Evolutionary conservation across 2,329 filamentous ascomycete species (phyloP).

Genomic region (Proliferodiscus dingleyae): DNA sequence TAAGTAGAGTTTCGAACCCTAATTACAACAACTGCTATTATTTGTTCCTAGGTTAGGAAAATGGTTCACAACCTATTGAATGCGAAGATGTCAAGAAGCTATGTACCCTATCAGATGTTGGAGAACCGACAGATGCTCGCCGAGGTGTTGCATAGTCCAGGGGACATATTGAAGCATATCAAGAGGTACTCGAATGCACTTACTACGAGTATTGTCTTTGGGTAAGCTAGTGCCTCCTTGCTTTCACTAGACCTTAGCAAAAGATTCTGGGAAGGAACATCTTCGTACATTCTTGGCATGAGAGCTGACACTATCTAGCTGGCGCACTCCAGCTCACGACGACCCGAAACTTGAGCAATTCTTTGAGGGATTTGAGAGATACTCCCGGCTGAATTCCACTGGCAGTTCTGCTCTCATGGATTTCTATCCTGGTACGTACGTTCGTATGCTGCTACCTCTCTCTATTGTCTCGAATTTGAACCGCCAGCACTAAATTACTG

Average conservation of each 20-base stretch:
- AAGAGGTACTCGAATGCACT: conserved; percentile 44
- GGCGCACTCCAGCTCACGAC: conserved; percentile 31
- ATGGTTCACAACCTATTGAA: conserved; percentile 37
- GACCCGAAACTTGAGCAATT: conserved; percentile 35
- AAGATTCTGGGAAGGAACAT: too few species aligned
- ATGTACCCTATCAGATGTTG: conserved; percentile 41
- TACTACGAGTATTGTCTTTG: conserved; percentile 38
- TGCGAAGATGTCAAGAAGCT: conserved; percentile 8
- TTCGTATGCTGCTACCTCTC: too few species aligned
- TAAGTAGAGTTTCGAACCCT: conserved; percentile 13
- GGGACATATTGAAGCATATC: conserved; percentile 41
- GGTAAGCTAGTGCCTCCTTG: conserved; percentile 7
- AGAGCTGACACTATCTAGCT: too few species aligned
- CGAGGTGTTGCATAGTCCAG: conserved; percentile 39
- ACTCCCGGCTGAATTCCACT: conserved; percentile 39
- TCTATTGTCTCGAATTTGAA: too few species aligned
- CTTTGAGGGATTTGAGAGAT: conserved; percentile 39
- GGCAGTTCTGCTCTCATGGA: conserved; percentile 44
- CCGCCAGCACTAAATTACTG: too few species aligned
- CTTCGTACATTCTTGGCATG: too few species aligned
- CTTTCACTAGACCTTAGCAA: too few species aligned
- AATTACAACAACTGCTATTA: not conserved
- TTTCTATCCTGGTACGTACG: conserved; percentile 32
- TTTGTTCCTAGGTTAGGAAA: conserved; percentile 34
- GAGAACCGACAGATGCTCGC: conserved; percentile 44